Base-by-base conservation (phyloP, 495 filamentous ascomycete species). In the Hypoxylon fragiforme region DNA sequence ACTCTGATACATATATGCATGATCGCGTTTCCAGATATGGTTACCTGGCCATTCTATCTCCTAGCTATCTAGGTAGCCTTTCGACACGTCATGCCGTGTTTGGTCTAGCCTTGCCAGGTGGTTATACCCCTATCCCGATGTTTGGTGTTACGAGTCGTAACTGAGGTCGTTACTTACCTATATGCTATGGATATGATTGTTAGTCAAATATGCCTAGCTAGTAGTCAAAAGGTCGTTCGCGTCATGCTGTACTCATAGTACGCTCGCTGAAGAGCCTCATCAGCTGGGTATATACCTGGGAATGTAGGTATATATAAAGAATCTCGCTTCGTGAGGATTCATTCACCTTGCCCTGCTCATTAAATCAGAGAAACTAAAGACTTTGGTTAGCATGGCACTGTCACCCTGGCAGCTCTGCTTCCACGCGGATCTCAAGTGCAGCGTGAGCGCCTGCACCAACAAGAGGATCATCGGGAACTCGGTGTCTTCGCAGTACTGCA, bases 381-480 rank as follows among this genome's bases (percentile, higher is more conserved):
- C n/a, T n/a, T n/a, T n/a, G 15, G 18, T 4, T n/a, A 30, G 1
- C 8, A 61, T 61, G 57, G 36, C 46, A 3, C 9, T 61, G 15
- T 61, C 51, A 7, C 51, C 57, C 16, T 61, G 57, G 57, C 51
- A 61, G 46, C 57, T 61, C 18, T 61, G 57, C 47, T 61, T 56
- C 42, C 57, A 61, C 12, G 37, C 48, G 15, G 59, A 62, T 16
- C 43, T 49, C 14, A 57, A 57, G 49, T 62, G 59, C 44, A 43
- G 34, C 11, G 53, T 51, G 24, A 31, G 35, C 8, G 9, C 18
- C 12, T 62, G 59, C 39, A 57, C 21, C 16, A 62, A 57, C 26
- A 57, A 30, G 48, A 39, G 59, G 3, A 44, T 57, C 38, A 22
- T 24, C 31, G 43, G 15, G 24, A 31, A 19, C 44, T 30, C 32